phyloP scores from a whole-genome alignment of 768 basidiomycete species.

The Tylopilus sp. region DNA sequence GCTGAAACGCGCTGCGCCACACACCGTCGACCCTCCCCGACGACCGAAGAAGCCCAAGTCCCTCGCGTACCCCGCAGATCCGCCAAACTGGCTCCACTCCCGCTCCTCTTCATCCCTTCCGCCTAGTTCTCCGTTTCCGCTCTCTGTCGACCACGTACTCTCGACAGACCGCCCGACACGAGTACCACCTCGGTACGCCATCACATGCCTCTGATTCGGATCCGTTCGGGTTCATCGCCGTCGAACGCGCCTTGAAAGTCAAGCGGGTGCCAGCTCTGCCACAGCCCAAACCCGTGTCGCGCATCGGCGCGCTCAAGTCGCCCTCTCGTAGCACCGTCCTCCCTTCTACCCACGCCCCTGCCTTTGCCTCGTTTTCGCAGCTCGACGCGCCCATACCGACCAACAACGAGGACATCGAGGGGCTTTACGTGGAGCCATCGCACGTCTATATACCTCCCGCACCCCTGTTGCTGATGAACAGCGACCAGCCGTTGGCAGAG shows the following conservation, averaged over 20 bases:
- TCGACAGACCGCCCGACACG: conserved; percentile 8
- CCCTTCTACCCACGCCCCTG: conserved; percentile 8
- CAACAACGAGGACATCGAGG: conserved; percentile 31
- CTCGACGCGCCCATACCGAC: conserved; percentile 34
- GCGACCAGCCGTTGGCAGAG: conserved; percentile 14
- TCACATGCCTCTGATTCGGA: conserved; percentile 38
- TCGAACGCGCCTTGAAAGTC: conserved; percentile 48
- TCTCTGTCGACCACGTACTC: conserved; percentile 5
- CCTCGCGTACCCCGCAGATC: conserved; percentile 29
- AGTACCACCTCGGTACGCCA: conserved; percentile 23
- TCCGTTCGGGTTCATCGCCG: conserved; percentile 56
- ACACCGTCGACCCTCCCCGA: conserved; percentile 26
- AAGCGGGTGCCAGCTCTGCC: conserved; percentile 29
- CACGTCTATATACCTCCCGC: conserved; percentile 13
- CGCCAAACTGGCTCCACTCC: conserved; percentile 28
- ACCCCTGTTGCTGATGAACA: conserved; percentile 23
- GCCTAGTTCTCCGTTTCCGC: conserved; percentile 32
- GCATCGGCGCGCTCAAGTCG: conserved; percentile 14
- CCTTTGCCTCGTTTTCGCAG: conserved; percentile 32
- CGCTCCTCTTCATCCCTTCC: conserved; percentile 32
- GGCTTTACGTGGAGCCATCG: conserved; percentile 33
- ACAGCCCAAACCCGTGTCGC: conserved; percentile 3
- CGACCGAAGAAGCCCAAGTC: conserved; percentile 33
- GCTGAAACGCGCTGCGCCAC: conserved; percentile 10
- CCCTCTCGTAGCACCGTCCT: conserved; percentile 20